Percentiles rank a stretch among this genome's conserved stretches.
phyloP scores from a whole-genome alignment of 1,284 basidiomycete genomes.

The Leucoagaricus sp. region DNA sequence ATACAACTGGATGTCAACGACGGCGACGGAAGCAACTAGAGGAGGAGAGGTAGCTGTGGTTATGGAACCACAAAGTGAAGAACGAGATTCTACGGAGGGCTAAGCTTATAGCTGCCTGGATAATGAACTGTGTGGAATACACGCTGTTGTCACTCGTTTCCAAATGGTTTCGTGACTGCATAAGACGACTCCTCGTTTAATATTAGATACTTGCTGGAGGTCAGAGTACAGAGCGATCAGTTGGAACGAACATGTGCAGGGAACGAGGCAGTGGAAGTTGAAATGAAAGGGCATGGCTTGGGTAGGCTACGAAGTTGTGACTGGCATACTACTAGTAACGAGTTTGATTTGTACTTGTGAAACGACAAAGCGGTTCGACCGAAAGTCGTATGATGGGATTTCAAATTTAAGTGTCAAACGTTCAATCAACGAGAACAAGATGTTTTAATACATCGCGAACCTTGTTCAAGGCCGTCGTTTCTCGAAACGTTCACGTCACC shows the following conservation, averaged over 20 bases:
- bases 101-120: constrained; percentile 32
- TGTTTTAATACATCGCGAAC: too few species aligned
- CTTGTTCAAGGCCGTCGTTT: too few species aligned
- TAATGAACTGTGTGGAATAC: constrained; percentile 30
- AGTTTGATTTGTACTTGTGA: constrained; percentile 10
- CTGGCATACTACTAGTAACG: background rate
- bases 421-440: too few species aligned
- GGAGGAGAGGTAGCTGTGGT: background rate
- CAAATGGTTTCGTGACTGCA: constrained; percentile 25
- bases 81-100: background rate
- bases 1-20: background rate
- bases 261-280: constrained; percentile 28
- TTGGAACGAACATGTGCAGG: constrained; percentile 26
- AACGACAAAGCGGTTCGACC: constrained; percentile 2
- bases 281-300: constrained; percentile 9
- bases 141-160: constrained; percentile 31
- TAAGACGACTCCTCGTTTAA: constrained; percentile 12
- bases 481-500: too few species aligned
- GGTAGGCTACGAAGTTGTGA: constrained; percentile 24
- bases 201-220: constrained; percentile 12
- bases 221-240: constrained; percentile 4
- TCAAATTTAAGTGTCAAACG: too few species aligned
- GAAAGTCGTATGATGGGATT: background rate
- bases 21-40: background rate
- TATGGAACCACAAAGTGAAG: constrained; percentile 12